Percentiles rank a stretch among this genome's conserved stretches.
Conservation (phyloP, 257 asterid genomes). For the Osmanthus fragrans region DNA sequence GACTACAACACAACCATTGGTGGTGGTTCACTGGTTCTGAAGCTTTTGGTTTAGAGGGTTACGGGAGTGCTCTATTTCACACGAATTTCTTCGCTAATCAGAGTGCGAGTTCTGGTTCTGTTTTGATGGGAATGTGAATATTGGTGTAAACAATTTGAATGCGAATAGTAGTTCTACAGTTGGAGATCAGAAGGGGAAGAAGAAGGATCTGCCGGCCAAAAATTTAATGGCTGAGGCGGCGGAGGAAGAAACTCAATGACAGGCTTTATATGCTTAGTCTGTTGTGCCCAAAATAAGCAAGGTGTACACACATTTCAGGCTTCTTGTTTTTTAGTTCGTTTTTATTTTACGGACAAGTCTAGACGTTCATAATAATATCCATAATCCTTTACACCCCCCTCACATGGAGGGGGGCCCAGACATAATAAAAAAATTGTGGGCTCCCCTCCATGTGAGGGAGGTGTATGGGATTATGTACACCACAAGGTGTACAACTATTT, state of each 20-base stretch:
- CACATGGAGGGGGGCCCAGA: too few species aligned
- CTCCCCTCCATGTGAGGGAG: too few species aligned
- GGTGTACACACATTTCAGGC: conserved; percentile 11
- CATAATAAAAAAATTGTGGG: too few species aligned
- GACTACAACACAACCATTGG: conserved; percentile 30
- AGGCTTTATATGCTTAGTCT: conserved; percentile 37
- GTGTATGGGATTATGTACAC: too few species aligned
- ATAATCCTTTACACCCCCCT: too few species aligned
- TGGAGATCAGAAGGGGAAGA: conserved; percentile 23
- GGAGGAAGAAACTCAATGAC: conserved; percentile 41
- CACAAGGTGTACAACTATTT: too few species aligned
- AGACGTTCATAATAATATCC: too few species aligned
- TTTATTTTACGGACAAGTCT: too few species aligned
- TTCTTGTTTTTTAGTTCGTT: neutral
- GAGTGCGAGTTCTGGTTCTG: too few species aligned
- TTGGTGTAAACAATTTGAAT: conserved; percentile 4
- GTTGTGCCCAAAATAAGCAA: conserved; percentile 37
- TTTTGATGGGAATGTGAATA: neutral
- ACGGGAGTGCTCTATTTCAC: conserved; percentile 18
- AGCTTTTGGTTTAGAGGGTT: conserved; percentile 3
- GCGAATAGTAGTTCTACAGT: neutral
- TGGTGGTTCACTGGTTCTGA: neutral
- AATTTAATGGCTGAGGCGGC: conserved; percentile 40
- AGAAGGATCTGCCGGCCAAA: conserved; percentile 31
- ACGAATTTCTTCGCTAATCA: too few species aligned